These are phyloP conservation scores for Groenewaldozyma tartarivorans DNA, from an alignment of 805 yeast genomes.

Conservation along the genomic window DNA sequence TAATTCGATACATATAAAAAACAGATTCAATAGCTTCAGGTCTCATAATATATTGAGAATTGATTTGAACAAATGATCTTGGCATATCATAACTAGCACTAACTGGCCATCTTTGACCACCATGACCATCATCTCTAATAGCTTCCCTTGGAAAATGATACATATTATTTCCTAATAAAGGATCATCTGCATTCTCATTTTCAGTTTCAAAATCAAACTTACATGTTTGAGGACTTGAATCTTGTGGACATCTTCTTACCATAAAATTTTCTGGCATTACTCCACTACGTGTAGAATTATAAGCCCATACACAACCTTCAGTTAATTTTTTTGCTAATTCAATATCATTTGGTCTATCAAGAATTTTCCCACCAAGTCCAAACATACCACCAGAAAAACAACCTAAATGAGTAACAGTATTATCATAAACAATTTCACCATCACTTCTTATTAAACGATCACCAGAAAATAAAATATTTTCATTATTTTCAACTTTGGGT, in stretches of 20 bases:
- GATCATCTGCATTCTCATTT: background rate
- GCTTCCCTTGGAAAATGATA: background rate
- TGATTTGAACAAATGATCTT: conserved; percentile 15
- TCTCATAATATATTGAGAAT: conserved; percentile 37
- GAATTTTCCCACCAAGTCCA: conserved; percentile 37
- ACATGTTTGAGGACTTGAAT: conserved; percentile 2
- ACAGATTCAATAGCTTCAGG: conserved; percentile 58
- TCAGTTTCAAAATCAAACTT: conserved; percentile 8
- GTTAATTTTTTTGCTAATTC: conserved; percentile 36
- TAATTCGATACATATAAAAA: conserved; percentile 47
- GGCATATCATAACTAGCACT: conserved; percentile 20
- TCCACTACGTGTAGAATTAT: conserved; percentile 29
- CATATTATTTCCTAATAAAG: background rate
- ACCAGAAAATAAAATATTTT: conserved; percentile 28
- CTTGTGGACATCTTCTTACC: conserved; percentile 22
- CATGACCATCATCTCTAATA: conserved; percentile 5
- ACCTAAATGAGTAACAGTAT: conserved; percentile 38
- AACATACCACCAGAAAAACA: conserved; percentile 50
- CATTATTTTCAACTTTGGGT: conserved; percentile 37
- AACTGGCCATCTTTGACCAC: conserved; percentile 18
- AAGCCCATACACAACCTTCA: conserved; percentile 40
- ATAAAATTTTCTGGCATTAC: conserved; percentile 37
- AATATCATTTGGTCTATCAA: conserved; percentile 30
- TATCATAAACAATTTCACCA: conserved; percentile 14
- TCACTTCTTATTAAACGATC: conserved; percentile 12